phyloP scores from a whole-genome alignment of 306 rosid species.

The Fragaria iinumae region DNA sequence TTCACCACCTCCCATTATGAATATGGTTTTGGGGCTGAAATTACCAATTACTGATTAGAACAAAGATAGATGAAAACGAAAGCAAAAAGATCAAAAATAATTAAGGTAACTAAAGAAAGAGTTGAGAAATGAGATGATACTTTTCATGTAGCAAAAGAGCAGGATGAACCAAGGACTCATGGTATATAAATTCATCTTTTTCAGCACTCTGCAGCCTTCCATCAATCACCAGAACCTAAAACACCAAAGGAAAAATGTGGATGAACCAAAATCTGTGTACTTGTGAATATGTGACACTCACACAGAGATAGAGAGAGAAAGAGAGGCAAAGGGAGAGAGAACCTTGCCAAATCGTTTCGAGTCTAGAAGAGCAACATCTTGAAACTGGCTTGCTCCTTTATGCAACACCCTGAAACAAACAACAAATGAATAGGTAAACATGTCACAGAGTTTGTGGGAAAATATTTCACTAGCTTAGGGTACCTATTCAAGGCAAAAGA shows the following conservation, averaged over 20 bases:
- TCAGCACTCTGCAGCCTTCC: slow-evolving; percentile 43
- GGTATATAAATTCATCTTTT: slow-evolving; percentile 37
- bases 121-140: slow-evolving; percentile 10
- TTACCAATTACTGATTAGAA: background rate
- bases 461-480: background rate
- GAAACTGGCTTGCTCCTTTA: slow-evolving; percentile 25
- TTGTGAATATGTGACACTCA: background rate
- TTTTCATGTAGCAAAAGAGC: slow-evolving; percentile 30
- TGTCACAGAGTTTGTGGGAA: background rate
- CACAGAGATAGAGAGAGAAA: background rate
- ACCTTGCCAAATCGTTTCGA: slow-evolving; percentile 37
- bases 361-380: slow-evolving; percentile 30
- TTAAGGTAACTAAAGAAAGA: background rate
- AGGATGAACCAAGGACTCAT: slow-evolving; percentile 42
- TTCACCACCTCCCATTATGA: slow-evolving; percentile 41
- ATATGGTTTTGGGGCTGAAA: slow-evolving; percentile 33
- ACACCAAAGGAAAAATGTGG: background rate
- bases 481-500: slow-evolving; percentile 35
- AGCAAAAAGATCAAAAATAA: too few species aligned
- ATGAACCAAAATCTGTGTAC: background rate
- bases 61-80: background rate
- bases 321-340: background rate
- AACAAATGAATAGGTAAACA: background rate
- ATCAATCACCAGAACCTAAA: slow-evolving; percentile 35
- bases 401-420: slow-evolving; percentile 25